phyloP scores from a whole-genome alignment of 75 land plant genomes.

The Picea glauca region DNA sequence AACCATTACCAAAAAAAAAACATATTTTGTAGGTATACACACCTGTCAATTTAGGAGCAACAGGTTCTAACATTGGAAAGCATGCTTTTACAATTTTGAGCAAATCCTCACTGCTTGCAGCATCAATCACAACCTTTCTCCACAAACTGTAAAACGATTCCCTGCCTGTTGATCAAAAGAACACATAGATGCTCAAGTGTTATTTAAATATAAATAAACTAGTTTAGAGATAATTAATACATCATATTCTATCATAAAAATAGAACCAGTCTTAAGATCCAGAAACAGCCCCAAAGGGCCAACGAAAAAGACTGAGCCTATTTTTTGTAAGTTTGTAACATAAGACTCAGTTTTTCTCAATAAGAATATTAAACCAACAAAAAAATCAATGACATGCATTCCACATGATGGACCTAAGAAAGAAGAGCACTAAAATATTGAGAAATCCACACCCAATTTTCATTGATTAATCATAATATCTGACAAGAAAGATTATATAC shows the following conservation, averaged over 20 bases:
- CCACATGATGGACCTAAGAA: neutral
- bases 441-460: neutral
- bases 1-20: neutral
- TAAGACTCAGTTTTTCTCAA: too few relatives aligned
- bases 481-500: neutral
- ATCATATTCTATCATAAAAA: neutral
- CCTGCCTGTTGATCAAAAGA: slow-evolving; percentile 23
- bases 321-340: too few relatives aligned
- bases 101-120: slow-evolving; percentile 62
- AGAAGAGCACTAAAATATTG: neutral
- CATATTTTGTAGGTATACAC: neutral
- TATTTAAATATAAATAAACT: neutral
- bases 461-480: neutral
- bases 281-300: too few relatives aligned
- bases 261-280: too few relatives aligned
- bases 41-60: slow-evolving; percentile 66
- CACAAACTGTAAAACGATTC: slow-evolving; percentile 50
- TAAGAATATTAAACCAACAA: too few relatives aligned
- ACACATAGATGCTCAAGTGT: neutral
- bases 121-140: slow-evolving; percentile 72
- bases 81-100: slow-evolving; percentile 48
- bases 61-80: slow-evolving; percentile 52
- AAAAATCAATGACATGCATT: neutral
- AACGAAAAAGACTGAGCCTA: too few relatives aligned
- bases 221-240: neutral